Base-by-base conservation (phyloP, 768 basidiomycete species). In the Psilocybe cyanescens region DNA sequence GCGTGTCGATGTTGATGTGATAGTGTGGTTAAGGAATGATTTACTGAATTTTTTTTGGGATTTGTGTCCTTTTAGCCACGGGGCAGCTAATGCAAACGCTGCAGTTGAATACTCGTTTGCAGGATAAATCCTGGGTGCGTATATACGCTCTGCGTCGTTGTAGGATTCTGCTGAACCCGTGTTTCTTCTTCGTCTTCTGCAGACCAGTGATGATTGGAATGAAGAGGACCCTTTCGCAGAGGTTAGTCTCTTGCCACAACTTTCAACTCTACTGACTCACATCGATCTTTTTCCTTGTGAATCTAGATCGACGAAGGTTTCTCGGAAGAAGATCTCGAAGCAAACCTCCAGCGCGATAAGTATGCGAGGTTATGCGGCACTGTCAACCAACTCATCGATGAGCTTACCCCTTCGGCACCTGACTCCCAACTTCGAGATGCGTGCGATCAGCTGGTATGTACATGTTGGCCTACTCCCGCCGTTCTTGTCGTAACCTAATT, bases 141-240 rank as follows among this genome's bases (percentile, higher is more conserved):
- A 19, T 52, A 24, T 53, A 12, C 12, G 16, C 8, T 33, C 19
- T 28, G 8, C 17, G 24, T 29, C 31, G 37, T 45, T 8, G 8
- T 4, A 16, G 46, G 37, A 11, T 41, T 53, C 16, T 41, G 35
- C 47, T 9, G 33, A 35, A 60, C 37, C 28, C 57, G n/a, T 55
- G 39, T 55, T 33, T 57, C 35, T 59, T 51, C 33, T 30, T 55
- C 17, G 46, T 9, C 46, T 53, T 9, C 46, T 53, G n/a, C 63
- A 91, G 57, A 89, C 89, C 8, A 94, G 94, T 47, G 92, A 91
- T 31, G 85, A 91, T 35, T 86, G 86, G 2, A 95, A 97, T 59
- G 95, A 97, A 55, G 93, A 95, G 57, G 95, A 99, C 79, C 97
- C 97, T 1, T 99, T 99, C 67, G 95, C 97, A 2, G 94, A 95